Base-by-base conservation (phyloP, 176 grass and related monocot genomes). In the Elaeis guineensis region DNA sequence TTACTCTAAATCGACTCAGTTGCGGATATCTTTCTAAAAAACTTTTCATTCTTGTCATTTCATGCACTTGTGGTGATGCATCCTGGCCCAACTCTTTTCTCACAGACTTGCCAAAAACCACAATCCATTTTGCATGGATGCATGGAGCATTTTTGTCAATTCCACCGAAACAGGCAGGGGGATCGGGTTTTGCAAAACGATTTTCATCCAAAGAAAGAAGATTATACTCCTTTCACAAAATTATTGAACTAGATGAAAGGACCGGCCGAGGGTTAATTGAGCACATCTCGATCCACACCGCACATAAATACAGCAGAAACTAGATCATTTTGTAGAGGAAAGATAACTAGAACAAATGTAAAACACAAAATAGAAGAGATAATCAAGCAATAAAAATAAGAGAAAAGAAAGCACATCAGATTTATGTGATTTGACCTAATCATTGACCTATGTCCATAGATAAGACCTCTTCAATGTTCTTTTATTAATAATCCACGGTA, bases 81-180 rank as follows among this genome's bases (percentile, higher is more conserved):
- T 89, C 87, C 62, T 89, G 78, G 39, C 60, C 67, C 52, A 69
- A 69, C 62, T 91, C 84, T 53, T 82, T 77, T 75, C 71, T 65
- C 78, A 86, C 72, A 78, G 81, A 80, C 16, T 70, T 83, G 23
- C 93, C 93, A 21, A 83, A 92, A 76, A 89, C 79, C 54, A 98
- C 29, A 69, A 98, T 74, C 71, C 84, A 77, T 74, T 97, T 98
- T 65, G 87, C 93, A 83, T 98, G 93, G 62, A 98, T 85, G 61
- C 77, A 83, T 60, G 64, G 73, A 78, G 75, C 76, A 2, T 78
- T 76, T 49, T 58, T 64, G 26, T 63, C 56, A 17, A 12, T 32
- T 55, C 59, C 21, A 35, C 24, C 7, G 22, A 51, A 55, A 16
- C 35, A 59, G 54, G 15, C 57, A 16, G 58, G 65, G 67, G 73